phyloP scores from a whole-genome alignment of 192 early-diverging fungal genomes.

The Coemansia sp. region DNA sequence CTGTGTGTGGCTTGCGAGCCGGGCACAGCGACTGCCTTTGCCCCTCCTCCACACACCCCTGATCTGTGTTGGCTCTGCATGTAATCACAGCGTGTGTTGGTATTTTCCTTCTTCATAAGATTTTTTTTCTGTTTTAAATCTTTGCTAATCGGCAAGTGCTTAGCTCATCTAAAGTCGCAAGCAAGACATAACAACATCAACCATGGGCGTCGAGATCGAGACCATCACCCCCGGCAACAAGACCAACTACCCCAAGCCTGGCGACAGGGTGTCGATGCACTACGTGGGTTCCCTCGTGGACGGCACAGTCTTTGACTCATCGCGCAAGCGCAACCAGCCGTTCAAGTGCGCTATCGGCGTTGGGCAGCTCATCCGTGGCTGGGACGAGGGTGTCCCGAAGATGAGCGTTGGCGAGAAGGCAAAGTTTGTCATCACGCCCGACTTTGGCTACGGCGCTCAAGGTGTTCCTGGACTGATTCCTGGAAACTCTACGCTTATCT shows the following conservation, averaged over 20 bases:
- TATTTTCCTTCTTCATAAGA: neutral
- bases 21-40: neutral
- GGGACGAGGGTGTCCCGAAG: constrained; percentile 90
- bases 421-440: constrained; percentile 77
- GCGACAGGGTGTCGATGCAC: constrained; percentile 72
- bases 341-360: constrained; percentile 89
- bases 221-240: constrained; percentile 24
- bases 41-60: too few species aligned
- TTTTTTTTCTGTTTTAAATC: neutral
- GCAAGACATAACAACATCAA: neutral
- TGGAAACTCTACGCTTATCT: constrained; percentile 72
- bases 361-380: constrained; percentile 87
- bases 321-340: constrained; percentile 76
- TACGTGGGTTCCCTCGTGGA: constrained; percentile 61
- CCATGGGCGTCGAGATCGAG: constrained; percentile 42
- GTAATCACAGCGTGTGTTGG: neutral
- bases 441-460: constrained; percentile 79
- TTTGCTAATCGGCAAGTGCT: neutral
- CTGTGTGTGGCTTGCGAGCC: neutral
- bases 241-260: constrained; percentile 56
- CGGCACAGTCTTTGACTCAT: constrained; percentile 87
- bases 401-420: constrained; percentile 89
- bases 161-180: neutral
- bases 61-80: neutral
- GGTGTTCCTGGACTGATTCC: constrained; percentile 81